These are phyloP conservation scores for Seminavis robusta DNA, from an alignment of 108 stramenopile genomes.

Conservation along the genomic window DNA sequence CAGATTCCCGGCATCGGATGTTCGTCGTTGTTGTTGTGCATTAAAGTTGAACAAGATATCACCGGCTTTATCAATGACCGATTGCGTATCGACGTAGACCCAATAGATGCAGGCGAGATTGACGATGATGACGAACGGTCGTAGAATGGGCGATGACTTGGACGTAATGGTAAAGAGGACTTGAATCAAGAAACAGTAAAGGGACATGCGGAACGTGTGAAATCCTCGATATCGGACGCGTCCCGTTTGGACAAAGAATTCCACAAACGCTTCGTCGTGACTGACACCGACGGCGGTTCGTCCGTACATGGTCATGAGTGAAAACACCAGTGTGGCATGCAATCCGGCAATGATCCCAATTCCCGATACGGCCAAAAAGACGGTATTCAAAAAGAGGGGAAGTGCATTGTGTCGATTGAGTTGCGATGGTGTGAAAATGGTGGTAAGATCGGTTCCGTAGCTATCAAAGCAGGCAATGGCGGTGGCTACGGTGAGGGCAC, in stretches of 20 bases:
- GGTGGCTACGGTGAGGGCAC: conserved; percentile 16
- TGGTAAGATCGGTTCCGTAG: no score
- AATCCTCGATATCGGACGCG: conserved; percentile 16
- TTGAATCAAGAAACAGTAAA: conserved; percentile 14
- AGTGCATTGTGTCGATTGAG: neutral
- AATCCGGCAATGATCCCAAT: conserved; percentile 13
- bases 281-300: conserved; percentile 15
- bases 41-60: no score
- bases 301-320: conserved; percentile 22
- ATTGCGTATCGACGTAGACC: no score
- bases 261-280: conserved; percentile 14
- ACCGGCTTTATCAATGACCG: no score
- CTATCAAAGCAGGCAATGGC: conserved; percentile 11
- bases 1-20: no score
- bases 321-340: conserved; percentile 21
- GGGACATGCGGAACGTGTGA: neutral
- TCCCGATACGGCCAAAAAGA: neutral
- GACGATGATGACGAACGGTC: no score
- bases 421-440: no score
- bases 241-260: no score
- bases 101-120: no score
- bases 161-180: conserved; percentile 5
- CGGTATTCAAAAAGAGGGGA: neutral
- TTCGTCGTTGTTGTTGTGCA: no score
- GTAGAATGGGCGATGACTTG: no score